Percentiles rank a stretch among this genome's conserved stretches.
These are phyloP conservation scores for Botryotinia narcissicola DNA, from an alignment of 2,329 filamentous ascomycete species.

Conservation along the genomic window DNA sequence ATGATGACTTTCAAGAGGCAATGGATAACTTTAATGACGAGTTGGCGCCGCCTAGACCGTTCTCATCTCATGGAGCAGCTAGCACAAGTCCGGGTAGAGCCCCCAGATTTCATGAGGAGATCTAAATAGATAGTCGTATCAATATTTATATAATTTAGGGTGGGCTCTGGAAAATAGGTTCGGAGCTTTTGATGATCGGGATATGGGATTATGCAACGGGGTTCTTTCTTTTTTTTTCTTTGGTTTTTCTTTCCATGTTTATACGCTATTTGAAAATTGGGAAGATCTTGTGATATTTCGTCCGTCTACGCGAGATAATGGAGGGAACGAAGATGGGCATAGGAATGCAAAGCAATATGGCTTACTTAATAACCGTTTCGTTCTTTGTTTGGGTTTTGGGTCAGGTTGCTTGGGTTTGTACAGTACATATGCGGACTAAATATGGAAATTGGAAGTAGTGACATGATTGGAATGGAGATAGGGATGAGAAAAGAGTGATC, in stretches of 20 bases:
- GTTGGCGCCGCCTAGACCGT: conserved; percentile 40
- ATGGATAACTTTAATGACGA: conserved; percentile 45
- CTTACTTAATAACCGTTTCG: neutral
- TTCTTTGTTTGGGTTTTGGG: neutral
- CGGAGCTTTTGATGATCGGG: neutral
- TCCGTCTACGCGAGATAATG: neutral
- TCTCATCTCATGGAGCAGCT: conserved; percentile 29
- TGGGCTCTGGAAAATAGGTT: neutral
- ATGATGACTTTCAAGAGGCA: conserved; percentile 52
- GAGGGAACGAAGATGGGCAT: too few species aligned
- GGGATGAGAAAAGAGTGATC: neutral
- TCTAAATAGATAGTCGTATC: conserved; percentile 37
- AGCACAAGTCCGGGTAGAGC: conserved; percentile 54
- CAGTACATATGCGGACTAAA: neutral
- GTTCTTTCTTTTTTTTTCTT: too few species aligned
- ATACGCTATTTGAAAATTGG: neutral
- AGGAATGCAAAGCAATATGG: neutral
- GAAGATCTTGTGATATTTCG: neutral
- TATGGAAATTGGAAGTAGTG: neutral
- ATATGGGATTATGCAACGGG: neutral
- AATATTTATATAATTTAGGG: neutral
- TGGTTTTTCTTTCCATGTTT: neutral
- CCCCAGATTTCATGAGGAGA: conserved; percentile 59
- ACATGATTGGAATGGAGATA: too few species aligned
- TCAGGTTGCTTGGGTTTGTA: neutral